Base-by-base conservation (phyloP, 2,329 filamentous ascomycete genomes). In the Fusarium xyrophilum region DNA sequence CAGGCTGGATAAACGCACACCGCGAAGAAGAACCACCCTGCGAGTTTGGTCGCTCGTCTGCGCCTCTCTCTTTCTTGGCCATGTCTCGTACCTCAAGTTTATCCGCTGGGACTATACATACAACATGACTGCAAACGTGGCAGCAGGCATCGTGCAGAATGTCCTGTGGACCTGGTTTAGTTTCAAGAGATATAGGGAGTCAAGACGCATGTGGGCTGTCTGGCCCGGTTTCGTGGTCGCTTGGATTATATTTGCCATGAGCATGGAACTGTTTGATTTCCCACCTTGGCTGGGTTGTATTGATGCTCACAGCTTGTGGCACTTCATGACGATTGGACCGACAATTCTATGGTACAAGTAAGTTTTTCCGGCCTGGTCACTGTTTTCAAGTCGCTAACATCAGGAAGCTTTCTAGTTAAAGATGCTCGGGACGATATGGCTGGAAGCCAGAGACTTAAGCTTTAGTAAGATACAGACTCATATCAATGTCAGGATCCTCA, bases 261-360 rank as follows among this genome's bases (percentile, higher is more conserved):
- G 95, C 78, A 83, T 99, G 79, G 96, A 99, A 82, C 79, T 99
- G 72, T 87, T 98, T 68, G 96, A 99, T 79, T 99, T 99, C 75
- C 88, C 96, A 56, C 96, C 96, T 4, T 85, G 92, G 81, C 84
- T 87, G 78, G 92, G 93, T 11, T 89, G 91, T 78, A 80, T 99
- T 52, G 96, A 99, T 83, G 96, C 96, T 7, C 96, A 99, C 81
- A 94, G 92, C 75, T 79, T 99, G 67, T 99, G 96, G 96, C 96
- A 99, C 85, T 78, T 97, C 65, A 93, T 94, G 59, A 99, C 96
- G 0, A 95, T 99, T 52, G 86, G 87, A 33, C 96, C 96, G 13
- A 93, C 93, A 1, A 83, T 96, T 51, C 86, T 97, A 83, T 97
- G 92, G 92, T 99, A 99, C 79, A 93, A 91, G 94, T 98, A 82